A percentile compares a stretch with the other conserved stretches of the same genome.
Conservation (phyloP, 2,329 filamentous ascomycete genomes). For the Fusarium nematophilum region DNA sequence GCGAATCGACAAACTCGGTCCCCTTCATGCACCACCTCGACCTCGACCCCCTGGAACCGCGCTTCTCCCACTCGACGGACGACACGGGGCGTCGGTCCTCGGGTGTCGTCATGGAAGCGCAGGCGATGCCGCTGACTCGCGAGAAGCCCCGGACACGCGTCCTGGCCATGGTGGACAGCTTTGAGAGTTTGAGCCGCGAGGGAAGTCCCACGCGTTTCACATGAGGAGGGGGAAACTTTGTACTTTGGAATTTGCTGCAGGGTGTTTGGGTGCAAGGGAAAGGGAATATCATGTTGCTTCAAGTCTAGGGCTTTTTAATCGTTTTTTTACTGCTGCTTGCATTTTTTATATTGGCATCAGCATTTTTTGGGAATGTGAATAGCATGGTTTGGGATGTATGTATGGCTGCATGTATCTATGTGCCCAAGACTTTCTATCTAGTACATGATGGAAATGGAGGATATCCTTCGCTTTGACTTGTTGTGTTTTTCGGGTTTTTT, state of each 20-base stretch:
- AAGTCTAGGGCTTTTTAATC: background rate
- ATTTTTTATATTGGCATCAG: background rate
- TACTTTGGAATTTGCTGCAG: conserved; percentile 17
- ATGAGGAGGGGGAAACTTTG: conserved; percentile 7
- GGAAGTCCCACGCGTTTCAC: conserved; percentile 50
- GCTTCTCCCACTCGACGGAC: conserved; percentile 46
- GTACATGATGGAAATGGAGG: background rate
- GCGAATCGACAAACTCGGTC: conserved; percentile 28
- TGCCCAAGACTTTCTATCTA: conserved; percentile 14
- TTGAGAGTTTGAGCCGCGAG: conserved; percentile 61
- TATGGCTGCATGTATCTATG: conserved; percentile 21
- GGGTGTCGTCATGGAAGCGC: conserved; percentile 56
- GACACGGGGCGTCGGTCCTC: conserved; percentile 44
- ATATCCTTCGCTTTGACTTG: background rate
- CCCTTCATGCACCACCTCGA: conserved; percentile 37
- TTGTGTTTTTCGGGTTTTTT: background rate
- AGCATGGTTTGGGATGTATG: conserved; percentile 4
- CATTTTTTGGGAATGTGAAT: conserved; percentile 19
- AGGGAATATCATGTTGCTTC: conserved; percentile 13
- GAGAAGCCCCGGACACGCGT: conserved; percentile 59
- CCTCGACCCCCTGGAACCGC: conserved; percentile 32
- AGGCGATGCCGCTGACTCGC: conserved; percentile 55
- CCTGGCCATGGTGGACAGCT: conserved; percentile 65
- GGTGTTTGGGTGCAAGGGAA: conserved; percentile 33
- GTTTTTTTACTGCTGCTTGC: background rate